Percentiles rank a stretch among this genome's conserved stretches.
These are phyloP conservation scores for Lachnellula suecica DNA, from an alignment of 2,329 filamentous ascomycete species.

Conservation along the genomic window DNA sequence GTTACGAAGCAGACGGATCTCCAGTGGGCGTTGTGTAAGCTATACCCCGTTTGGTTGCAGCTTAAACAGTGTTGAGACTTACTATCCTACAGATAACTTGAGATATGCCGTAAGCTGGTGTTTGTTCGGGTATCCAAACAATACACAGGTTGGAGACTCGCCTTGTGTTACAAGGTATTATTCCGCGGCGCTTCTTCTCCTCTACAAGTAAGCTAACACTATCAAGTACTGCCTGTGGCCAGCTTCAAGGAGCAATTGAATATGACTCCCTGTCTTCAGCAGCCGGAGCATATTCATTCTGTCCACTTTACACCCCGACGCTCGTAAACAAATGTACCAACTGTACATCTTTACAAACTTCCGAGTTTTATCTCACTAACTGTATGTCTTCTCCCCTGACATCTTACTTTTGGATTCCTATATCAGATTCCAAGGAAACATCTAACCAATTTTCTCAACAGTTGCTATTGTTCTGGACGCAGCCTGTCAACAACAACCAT, in stretches of 20 bases:
- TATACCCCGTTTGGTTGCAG: neutral
- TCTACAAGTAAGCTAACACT: conserved; percentile 3
- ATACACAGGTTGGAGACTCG: conserved; percentile 41
- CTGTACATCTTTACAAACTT: conserved; percentile 43
- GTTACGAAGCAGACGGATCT: conserved; percentile 48
- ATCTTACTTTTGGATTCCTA: neutral
- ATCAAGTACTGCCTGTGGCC: conserved; percentile 49
- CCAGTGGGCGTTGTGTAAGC: conserved; percentile 55
- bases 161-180: conserved; percentile 50
- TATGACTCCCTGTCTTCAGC: conserved; percentile 49
- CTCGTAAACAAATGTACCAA: conserved; percentile 44
- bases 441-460: conserved; percentile 30
- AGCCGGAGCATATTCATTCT: conserved; percentile 52
- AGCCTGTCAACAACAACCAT: conserved; percentile 53
- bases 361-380: conserved; percentile 49
- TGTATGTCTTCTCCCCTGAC: conserved; percentile 40
- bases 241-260: conserved; percentile 45
- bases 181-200: neutral
- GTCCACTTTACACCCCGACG: conserved; percentile 44
- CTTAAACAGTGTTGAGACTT: neutral
- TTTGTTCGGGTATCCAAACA: conserved; percentile 49
- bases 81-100: conserved; percentile 49
- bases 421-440: neutral
- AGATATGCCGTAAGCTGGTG: conserved; percentile 56
- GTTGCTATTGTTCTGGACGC: conserved; percentile 53